A percentile compares a stretch with the other conserved stretches of the same genome.
These are phyloP conservation scores for Ilyonectria mors-panacis DNA, from an alignment of 2,329 filamentous ascomycete species.

Conservation along the genomic window DNA sequence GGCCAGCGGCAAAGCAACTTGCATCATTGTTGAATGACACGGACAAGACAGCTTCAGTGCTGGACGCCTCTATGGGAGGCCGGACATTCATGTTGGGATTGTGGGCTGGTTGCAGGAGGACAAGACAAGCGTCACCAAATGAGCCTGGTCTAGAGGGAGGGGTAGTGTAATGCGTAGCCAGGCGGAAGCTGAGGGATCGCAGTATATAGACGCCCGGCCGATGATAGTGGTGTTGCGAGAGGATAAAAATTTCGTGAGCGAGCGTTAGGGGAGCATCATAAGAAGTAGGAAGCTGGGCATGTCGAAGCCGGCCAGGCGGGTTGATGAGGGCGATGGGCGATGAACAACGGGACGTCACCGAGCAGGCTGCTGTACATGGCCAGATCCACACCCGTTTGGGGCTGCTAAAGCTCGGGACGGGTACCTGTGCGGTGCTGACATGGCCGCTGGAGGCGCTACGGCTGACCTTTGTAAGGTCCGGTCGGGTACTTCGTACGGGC, in stretches of 20 bases:
- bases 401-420: slow-evolving; percentile 26
- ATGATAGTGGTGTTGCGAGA: not conserved
- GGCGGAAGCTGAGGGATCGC: slow-evolving; percentile 26
- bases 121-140: slow-evolving; percentile 9
- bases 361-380: slow-evolving; percentile 16
- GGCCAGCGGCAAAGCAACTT: slow-evolving; percentile 88
- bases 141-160: slow-evolving; percentile 19
- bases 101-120: slow-evolving; percentile 30
- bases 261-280: not conserved
- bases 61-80: slow-evolving; percentile 84
- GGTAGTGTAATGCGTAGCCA: slow-evolving; percentile 26
- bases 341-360: slow-evolving; percentile 17
- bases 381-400: slow-evolving; percentile 7
- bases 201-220: slow-evolving; percentile 23
- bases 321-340: slow-evolving; percentile 11
- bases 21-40: slow-evolving; percentile 88
- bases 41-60: slow-evolving; percentile 82
- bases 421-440: slow-evolving; percentile 25
- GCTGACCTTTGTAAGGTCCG: slow-evolving; percentile 8
- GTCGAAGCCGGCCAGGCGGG: slow-evolving; percentile 2
- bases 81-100: slow-evolving; percentile 83
- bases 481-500: too few relatives aligned
- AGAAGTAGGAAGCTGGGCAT: not conserved
- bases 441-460: slow-evolving; percentile 10
- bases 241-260: not conserved